Evolutionary conservation across 345 rosid species (phyloP).

Genomic region (Reutealis trisperma): DNA sequence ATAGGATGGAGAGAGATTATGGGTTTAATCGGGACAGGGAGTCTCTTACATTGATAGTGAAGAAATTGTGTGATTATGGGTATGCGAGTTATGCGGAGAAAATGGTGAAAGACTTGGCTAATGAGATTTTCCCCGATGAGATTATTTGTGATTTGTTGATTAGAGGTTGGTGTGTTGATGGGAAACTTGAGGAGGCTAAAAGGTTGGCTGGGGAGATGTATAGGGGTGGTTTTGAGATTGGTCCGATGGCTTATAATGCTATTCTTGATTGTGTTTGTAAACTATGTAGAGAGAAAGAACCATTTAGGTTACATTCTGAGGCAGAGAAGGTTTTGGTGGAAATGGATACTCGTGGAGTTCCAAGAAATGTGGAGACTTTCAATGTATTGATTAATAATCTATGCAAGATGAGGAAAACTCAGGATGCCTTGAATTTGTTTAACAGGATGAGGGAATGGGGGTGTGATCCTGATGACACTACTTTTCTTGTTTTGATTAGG

Average conservation of each 20-base stretch:
- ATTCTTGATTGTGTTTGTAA: slow-evolving; percentile 86
- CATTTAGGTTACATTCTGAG: slow-evolving; percentile 61
- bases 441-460: slow-evolving; percentile 84
- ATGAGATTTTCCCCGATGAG: slow-evolving; percentile 90
- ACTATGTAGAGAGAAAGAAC: slow-evolving; percentile 86
- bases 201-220: slow-evolving; percentile 89
- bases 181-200: slow-evolving; percentile 84
- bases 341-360: slow-evolving; percentile 86
- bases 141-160: slow-evolving; percentile 75
- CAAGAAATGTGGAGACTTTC: slow-evolving; percentile 81
- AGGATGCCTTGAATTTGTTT: slow-evolving; percentile 79
- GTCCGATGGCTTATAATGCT: slow-evolving; percentile 62
- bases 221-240: slow-evolving; percentile 92
- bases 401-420: slow-evolving; percentile 79
- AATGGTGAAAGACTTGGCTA: slow-evolving; percentile 74
- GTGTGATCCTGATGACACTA: slow-evolving; percentile 64
- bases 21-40: slow-evolving; percentile 71
- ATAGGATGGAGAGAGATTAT: slow-evolving; percentile 75
- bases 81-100: slow-evolving; percentile 79
- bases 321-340: slow-evolving; percentile 78
- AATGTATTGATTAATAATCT: slow-evolving; percentile 72
- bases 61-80: slow-evolving; percentile 69
- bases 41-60: slow-evolving; percentile 60
- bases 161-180: slow-evolving; percentile 87
- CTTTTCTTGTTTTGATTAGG: slow-evolving; percentile 61